These are phyloP conservation scores for Penicillium sp. DNA, from an alignment of 2,329 filamentous ascomycete species.

Conservation along the genomic window DNA sequence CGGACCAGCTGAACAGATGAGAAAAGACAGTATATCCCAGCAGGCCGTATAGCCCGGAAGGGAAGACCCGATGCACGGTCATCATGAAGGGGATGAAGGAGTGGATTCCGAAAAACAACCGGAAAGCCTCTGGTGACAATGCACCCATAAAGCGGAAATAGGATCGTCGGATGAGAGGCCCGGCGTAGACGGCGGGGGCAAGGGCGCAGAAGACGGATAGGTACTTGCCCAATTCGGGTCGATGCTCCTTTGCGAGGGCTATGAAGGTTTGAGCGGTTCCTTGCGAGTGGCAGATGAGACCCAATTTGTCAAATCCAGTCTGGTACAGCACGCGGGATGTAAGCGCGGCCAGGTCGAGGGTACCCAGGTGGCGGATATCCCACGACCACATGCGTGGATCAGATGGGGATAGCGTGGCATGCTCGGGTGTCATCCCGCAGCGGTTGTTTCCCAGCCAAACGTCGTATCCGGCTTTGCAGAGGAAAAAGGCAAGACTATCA, in stretches of 20 bases:
- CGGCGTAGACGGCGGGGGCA: slow-evolving; percentile 84
- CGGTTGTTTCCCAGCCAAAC: slow-evolving; percentile 95
- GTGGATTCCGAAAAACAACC: slow-evolving; percentile 82
- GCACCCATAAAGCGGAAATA: slow-evolving; percentile 89
- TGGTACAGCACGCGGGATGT: slow-evolving; percentile 71
- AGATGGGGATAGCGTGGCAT: slow-evolving; percentile 60
- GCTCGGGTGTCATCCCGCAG: slow-evolving; percentile 75
- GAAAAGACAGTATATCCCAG: slow-evolving; percentile 85
- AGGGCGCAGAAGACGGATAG: slow-evolving; percentile 87
- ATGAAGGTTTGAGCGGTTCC: slow-evolving; percentile 86
- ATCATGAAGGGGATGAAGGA: slow-evolving; percentile 94
- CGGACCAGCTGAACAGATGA: slow-evolving; percentile 84
- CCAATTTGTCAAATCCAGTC: slow-evolving; percentile 77
- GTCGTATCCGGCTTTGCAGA: slow-evolving; percentile 87
- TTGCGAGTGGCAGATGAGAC: slow-evolving; percentile 80
- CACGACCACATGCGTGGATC: slow-evolving; percentile 95
- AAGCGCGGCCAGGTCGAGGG: slow-evolving; percentile 78
- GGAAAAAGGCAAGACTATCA: slow-evolving; percentile 80
- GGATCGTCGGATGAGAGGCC: slow-evolving; percentile 74
- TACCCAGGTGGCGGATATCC: slow-evolving; percentile 92
- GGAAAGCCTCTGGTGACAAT: slow-evolving; percentile 69
- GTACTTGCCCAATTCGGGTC: slow-evolving; percentile 73
- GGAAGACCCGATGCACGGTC: slow-evolving; percentile 65
- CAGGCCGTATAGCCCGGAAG: slow-evolving; percentile 64
- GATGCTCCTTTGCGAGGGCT: slow-evolving; percentile 80